Conservation (phyloP, 805 yeast species). For the Blastobotrys muscicola region DNA sequence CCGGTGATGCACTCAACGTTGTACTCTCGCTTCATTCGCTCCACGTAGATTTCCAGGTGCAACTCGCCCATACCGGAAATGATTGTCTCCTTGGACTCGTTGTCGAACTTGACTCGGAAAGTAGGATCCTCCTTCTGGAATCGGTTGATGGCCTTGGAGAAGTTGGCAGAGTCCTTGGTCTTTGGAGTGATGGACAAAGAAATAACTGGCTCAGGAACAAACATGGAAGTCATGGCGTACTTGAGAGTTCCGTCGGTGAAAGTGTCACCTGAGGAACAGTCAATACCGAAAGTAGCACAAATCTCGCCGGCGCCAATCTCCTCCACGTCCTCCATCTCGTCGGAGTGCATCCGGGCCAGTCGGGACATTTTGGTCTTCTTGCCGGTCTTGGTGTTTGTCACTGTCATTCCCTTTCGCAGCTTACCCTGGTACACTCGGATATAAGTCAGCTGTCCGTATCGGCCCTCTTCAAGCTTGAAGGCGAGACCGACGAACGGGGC, state of each 20-base stretch:
- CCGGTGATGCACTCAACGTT: constrained; percentile 94
- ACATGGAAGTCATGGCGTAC: constrained; percentile 95
- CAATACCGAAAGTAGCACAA: constrained; percentile 98
- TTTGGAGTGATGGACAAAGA: constrained; percentile 86
- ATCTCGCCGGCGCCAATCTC: constrained; percentile 97
- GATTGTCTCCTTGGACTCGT: constrained; percentile 87
- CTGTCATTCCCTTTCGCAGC: constrained; percentile 80
- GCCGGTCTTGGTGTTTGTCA: constrained; percentile 83
- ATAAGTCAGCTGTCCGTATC: constrained; percentile 95
- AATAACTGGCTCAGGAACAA: constrained; percentile 97
- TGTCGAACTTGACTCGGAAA: constrained; percentile 82
- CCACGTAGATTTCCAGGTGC: constrained; percentile 94
- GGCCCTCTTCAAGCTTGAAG: constrained; percentile 98
- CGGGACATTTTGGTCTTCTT: constrained; percentile 89
- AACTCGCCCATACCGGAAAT: constrained; percentile 98
- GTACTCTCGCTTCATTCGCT: constrained; percentile 96
- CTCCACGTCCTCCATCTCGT: constrained; percentile 96
- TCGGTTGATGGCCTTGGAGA: constrained; percentile 93
- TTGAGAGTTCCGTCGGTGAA: constrained; percentile 76
- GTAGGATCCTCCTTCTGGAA: constrained; percentile 99
- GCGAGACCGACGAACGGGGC: constrained; percentile 93
- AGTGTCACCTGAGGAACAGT: constrained; percentile 97
- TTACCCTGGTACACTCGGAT: constrained; percentile 96
- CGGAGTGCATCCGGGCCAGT: constrained; percentile 96
- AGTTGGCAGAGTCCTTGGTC: constrained; percentile 76